phyloP scores from a whole-genome alignment of 345 rosid species.

The Aethionema arabicum region DNA sequence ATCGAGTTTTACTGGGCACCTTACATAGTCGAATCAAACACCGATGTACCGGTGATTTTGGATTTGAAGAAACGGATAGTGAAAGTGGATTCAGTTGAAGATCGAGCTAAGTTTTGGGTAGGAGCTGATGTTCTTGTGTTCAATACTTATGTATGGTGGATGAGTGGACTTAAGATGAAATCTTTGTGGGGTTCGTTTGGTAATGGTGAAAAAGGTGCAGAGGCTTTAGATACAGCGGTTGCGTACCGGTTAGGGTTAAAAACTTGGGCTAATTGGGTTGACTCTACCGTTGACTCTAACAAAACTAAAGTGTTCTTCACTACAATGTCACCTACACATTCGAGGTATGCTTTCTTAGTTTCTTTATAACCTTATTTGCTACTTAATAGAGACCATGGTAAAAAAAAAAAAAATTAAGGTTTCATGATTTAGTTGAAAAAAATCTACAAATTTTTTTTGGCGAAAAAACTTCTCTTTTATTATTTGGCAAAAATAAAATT shows the following conservation, averaged over 20 bases:
- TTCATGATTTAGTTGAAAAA: no score
- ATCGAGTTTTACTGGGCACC: constrained; percentile 98
- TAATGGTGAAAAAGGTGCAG: constrained; percentile 70
- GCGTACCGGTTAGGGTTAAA: constrained; percentile 70
- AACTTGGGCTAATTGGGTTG: constrained; percentile 97
- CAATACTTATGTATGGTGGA: constrained; percentile 98
- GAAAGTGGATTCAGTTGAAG: constrained; percentile 78
- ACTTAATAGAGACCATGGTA: no score
- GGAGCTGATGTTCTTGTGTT: constrained; percentile 78
- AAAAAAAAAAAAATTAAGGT: no score
- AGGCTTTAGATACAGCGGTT: constrained; percentile 55
- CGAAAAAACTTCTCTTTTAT: no score
- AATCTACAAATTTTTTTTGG: no score
- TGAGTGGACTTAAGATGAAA: constrained; percentile 65
- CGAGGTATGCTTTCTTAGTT: constrained; percentile 45
- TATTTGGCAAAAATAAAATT: no score
- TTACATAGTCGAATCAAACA: constrained; percentile 76
- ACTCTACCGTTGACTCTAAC: constrained; percentile 70
- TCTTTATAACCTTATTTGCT: no score
- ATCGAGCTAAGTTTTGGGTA: constrained; percentile 65
- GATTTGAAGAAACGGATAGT: constrained; percentile 70
- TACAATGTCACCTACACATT: constrained; percentile 85
- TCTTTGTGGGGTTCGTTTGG: constrained; percentile 92
- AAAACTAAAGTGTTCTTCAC: constrained; percentile 78
- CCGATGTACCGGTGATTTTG: constrained; percentile 59